Base-by-base conservation (phyloP, 2,329 filamentous ascomycete species). In the Fusarium sp. region DNA sequence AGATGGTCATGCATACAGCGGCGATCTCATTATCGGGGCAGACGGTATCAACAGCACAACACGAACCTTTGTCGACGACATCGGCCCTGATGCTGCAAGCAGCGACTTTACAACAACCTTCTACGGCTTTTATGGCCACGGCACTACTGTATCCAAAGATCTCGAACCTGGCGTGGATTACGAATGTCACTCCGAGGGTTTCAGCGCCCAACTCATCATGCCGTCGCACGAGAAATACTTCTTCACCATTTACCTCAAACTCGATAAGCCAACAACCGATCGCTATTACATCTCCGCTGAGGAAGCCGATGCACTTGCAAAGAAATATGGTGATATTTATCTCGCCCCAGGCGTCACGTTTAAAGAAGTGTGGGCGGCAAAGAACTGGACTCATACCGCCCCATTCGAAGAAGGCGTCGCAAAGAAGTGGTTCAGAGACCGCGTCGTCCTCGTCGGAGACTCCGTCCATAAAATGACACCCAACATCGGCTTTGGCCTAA, bases 381-480 rank as follows among this genome's bases (percentile, higher is more conserved):
- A 55, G 14, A 42, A 67, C 1, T 72, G 69, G 72, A 72, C 47
- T 30, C 50, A 74, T 32, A 41, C 66, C 1, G 28, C 73, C 0
- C 56, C 62, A 3, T 65, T 72, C 1, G 73, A 74, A 60, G 74
- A 76, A 32, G 74, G 74, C 13, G 62, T 65, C 3, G 57, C 66
- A 11, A 66, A 74, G 17, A 63, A 61, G 1, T 76, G 73, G 71
- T 72, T 65, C 38, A 57, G 39, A 51, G 71, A 73, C 8, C 71
- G 74, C 1, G 70, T 76, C 1, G 71, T 76, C 18, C 60, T 76
- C 1, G 39, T 74, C 0, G 74, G 74, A 1, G 74, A 76, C 24
- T 68, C 74, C 2, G 73, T 62, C 0, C 74, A 76, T n/a, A 70
- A 72, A 39, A 75, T 76, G 67, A 76, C 74, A 0, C 74, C 74